Evolutionary conservation across 495 filamentous ascomycete species (phyloP).

Genomic region (Penicillium egyptiacum): DNA sequence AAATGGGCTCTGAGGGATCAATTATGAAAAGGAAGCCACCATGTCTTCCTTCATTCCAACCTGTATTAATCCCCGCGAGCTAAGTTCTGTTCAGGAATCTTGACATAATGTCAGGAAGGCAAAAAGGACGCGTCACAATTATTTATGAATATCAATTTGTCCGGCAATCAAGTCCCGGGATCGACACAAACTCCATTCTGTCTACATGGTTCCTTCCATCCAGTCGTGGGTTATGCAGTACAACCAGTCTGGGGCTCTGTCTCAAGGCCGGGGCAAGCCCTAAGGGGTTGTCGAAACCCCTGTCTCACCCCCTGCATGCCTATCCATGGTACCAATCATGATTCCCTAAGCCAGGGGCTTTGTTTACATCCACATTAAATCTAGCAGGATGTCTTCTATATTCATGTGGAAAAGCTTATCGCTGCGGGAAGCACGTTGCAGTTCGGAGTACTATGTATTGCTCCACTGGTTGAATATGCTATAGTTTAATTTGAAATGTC

Average conservation of each 20-base stretch:
- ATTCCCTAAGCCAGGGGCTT: neutral
- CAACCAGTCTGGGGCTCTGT: neutral
- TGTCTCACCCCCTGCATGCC: slow-evolving; percentile 11
- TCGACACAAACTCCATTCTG: neutral
- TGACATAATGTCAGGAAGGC: slow-evolving; percentile 4
- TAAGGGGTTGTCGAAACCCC: neutral
- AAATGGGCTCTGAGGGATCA: neutral
- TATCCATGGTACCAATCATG: slow-evolving; percentile 5
- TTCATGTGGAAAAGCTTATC: slow-evolving; percentile 2
- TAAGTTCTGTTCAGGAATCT: slow-evolving; percentile 14
- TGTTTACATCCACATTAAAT: slow-evolving; percentile 1
- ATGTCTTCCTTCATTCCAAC: slow-evolving; percentile 10
- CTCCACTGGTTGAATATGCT: neutral
- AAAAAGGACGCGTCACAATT: slow-evolving; percentile 8
- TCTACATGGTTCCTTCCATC: no score
- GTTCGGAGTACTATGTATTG: neutral
- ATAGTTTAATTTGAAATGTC: neutral
- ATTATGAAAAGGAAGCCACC: neutral
- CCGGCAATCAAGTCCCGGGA: neutral
- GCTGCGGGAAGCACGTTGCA: neutral
- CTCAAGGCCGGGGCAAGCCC: neutral
- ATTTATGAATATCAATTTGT: neutral
- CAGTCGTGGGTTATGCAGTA: neutral
- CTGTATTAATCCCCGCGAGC: slow-evolving; percentile 2
- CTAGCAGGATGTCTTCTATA: neutral